Evolutionary conservation across 2,329 filamentous ascomycete species (phyloP).

Genomic region (Sclerotinia minor): DNA sequence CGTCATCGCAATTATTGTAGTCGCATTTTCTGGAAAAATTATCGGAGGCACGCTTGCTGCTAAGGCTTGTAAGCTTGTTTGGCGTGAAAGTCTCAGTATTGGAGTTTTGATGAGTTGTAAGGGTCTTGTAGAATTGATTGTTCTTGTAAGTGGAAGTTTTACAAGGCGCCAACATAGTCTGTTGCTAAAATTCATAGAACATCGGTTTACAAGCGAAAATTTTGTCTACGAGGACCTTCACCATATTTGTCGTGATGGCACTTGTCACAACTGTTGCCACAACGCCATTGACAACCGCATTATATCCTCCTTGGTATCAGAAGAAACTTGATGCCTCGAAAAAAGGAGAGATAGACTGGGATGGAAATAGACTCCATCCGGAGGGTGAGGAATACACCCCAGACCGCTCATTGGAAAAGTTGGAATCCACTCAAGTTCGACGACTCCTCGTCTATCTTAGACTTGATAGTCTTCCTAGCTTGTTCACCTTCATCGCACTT

Average conservation of each 20-base stretch:
- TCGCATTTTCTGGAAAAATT: constrained; percentile 85
- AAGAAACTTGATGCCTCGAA: constrained; percentile 73
- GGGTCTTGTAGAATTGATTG: constrained; percentile 89
- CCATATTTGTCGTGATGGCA: constrained; percentile 94
- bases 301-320: constrained; percentile 79
- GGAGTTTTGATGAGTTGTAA: constrained; percentile 96
- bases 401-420: constrained; percentile 48
- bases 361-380: constrained; percentile 53
- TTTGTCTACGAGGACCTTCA: constrained; percentile 78
- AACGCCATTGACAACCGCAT: constrained; percentile 68
- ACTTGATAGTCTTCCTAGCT: constrained; percentile 77
- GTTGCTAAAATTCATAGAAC: constrained; percentile 49
- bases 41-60: constrained; percentile 79
- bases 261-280: constrained; percentile 82
- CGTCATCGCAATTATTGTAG: constrained; percentile 75
- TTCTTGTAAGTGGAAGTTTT: constrained; percentile 63
- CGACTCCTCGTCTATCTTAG: constrained; percentile 78
- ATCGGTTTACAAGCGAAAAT: constrained; percentile 84
- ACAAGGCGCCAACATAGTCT: neutral
- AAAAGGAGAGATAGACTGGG: constrained; percentile 89
- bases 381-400: constrained; percentile 43
- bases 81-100: constrained; percentile 87
- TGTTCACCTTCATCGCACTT: constrained; percentile 80
- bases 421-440: constrained; percentile 54
- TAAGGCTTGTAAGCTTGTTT: constrained; percentile 72